Base-by-base conservation (phyloP, 2,329 filamentous ascomycete species). In the Aspergillus costaricaensis region DNA sequence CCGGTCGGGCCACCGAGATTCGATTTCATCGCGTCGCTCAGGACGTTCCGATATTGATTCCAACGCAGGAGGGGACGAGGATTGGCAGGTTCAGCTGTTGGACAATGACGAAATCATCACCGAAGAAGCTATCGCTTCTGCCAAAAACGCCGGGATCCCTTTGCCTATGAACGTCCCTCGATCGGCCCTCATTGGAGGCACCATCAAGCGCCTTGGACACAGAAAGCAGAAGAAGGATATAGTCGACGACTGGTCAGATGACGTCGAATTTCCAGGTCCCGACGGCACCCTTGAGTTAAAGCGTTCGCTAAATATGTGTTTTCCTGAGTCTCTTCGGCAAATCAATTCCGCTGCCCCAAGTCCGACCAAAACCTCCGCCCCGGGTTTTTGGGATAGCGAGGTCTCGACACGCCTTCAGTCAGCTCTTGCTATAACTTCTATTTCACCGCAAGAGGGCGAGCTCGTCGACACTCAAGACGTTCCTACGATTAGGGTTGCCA, bases 171-270 rank as follows among this genome's bases (percentile, higher is more conserved):
- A 93, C 72, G 87, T 98, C 32, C 92, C 94, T 1, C 87, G 91
- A 30, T 96, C 94, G 19, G 95, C 95, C 30, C 81, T 99, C 44
- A 86, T 95, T 74, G 94, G 94, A 56, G 95, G 95, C 55, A 94
- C 92, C 9, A 98, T 98, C 72, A 96, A 96, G 79, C 85, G 93
- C 67, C 83, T 98, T 36, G 93, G 93, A 53, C 87, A 87, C 61
- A 85, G 86, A 67, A 92, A 89, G 70, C 82, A 90, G 19, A 88
- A 87, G 70, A 89, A 86, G 70, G 86, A 88, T 43, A 86, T 91
- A 61, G 87, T 91, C 64, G 90, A 92, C 68, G 91, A 94, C 73
- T 94, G 91, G 88, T 88, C 87, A 62, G 89, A 92, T 67, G 91
- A 94, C 68, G 77, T 94, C 52, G 89, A 91, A 68, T 75, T 92